A percentile compares a stretch with the other conserved stretches of the same genome.
Conservation (phyloP, 345 rosid genomes). For the Eucalyptus microcorys region DNA sequence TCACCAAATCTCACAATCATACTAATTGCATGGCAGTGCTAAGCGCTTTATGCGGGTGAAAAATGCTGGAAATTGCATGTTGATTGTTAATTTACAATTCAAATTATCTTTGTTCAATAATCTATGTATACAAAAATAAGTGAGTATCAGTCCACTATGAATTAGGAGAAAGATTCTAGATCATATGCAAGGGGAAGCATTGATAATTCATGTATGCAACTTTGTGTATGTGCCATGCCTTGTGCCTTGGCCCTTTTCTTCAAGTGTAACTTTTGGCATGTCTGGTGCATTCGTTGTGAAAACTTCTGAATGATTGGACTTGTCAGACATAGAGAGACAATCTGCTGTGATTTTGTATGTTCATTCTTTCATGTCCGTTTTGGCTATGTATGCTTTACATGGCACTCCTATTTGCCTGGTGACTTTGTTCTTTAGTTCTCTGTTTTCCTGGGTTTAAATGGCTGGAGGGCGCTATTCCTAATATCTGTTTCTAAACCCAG, state of each 20-base stretch:
- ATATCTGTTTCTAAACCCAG: slow-evolving; percentile 22
- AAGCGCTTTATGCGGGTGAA: neutral
- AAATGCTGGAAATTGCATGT: neutral
- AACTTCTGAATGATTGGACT: neutral
- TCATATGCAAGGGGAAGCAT: neutral
- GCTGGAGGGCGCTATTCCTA: neutral
- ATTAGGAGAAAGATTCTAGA: neutral
- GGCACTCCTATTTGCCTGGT: neutral
- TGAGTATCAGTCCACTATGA: neutral
- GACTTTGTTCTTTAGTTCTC: neutral
- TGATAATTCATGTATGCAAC: neutral
- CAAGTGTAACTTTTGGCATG: neutral
- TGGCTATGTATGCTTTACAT: neutral
- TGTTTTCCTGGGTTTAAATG: neutral
- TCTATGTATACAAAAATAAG: neutral
- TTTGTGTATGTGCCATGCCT: neutral
- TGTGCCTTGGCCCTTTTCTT: neutral
- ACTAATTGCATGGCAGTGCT: neutral
- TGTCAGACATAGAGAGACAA: neutral
- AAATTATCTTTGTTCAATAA: neutral
- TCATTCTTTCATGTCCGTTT: neutral
- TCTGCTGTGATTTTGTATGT: neutral
- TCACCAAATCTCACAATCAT: neutral
- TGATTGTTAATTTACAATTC: neutral
- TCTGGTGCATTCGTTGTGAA: neutral